phyloP scores from a whole-genome alignment of 75 land plant species.

The Picea glauca region DNA sequence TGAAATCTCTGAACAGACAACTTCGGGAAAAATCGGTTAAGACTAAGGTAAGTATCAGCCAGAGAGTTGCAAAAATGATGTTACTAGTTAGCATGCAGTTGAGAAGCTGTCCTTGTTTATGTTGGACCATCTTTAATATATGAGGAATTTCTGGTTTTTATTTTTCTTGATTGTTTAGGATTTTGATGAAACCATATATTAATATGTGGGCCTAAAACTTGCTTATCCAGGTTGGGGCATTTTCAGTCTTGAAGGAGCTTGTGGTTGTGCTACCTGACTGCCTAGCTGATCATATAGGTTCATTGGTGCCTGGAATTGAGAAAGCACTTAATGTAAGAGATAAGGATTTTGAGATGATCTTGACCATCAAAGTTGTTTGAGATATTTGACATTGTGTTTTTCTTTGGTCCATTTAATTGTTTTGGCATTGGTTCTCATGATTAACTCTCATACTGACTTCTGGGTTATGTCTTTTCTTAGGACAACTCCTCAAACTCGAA shows the following conservation, averaged over 20 bases:
- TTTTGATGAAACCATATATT: not conserved
- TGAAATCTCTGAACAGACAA: slow-evolving; percentile 87
- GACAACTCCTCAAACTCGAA: slow-evolving; percentile 97
- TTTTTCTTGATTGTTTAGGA: not conserved
- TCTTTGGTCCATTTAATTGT: not conserved
- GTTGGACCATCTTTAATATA: not conserved
- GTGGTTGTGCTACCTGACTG: slow-evolving; percentile 94
- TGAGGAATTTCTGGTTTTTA: not conserved
- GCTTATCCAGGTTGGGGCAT: slow-evolving; percentile 88
- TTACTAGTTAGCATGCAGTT: not conserved
- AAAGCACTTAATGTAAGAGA: slow-evolving; percentile 86
- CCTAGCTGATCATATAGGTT: slow-evolving; percentile 90
- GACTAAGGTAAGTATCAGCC: slow-evolving; percentile 62
- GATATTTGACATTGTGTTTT: not conserved
- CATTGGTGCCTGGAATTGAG: slow-evolving; percentile 93
- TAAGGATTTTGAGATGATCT: not conserved
- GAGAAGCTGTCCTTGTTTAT: not conserved
- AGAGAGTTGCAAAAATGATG: not conserved
- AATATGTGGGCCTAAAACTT: not conserved
- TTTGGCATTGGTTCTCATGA: not conserved
- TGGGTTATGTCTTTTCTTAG: slow-evolving; percentile 32
- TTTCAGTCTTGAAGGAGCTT: slow-evolving; percentile 96
- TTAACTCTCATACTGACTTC: not conserved
- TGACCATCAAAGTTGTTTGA: slow-evolving; percentile 4
- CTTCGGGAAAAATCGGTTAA: slow-evolving; percentile 93